Conservation (phyloP, 140 eudicot species). For the Bidens hawaiensis region DNA sequence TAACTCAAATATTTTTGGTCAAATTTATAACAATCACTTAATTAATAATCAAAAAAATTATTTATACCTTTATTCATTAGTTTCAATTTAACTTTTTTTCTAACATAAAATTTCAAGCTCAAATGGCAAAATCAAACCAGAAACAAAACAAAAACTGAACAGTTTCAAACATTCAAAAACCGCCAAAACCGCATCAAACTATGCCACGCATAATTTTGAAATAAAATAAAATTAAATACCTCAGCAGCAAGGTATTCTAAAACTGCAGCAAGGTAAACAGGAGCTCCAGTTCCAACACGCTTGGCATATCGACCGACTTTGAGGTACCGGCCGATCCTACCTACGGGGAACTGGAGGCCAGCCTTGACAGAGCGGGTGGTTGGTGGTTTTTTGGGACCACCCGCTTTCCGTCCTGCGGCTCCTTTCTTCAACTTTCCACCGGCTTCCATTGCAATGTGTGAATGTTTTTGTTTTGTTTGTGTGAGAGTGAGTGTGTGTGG, state of each 20-base stretch:
- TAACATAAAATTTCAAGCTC: too few species aligned
- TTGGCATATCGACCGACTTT: constrained; percentile 33
- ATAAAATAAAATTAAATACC: constrained; percentile 16
- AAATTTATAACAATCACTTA: too few species aligned
- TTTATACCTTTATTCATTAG: too few species aligned
- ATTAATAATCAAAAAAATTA: too few species aligned
- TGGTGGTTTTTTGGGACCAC: constrained; percentile 38
- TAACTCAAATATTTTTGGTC: too few species aligned
- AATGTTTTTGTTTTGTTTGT: neutral
- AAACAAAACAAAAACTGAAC: too few species aligned
- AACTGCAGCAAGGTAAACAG: constrained; percentile 40
- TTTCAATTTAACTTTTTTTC: too few species aligned
- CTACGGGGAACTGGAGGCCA: constrained; percentile 46
- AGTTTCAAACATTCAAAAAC: too few species aligned
- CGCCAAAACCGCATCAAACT: too few species aligned
- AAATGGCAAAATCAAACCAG: too few species aligned
- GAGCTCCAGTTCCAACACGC: constrained; percentile 42
- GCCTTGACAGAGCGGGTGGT: constrained; percentile 40
- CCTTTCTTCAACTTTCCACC: constrained; percentile 30
- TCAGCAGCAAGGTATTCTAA: constrained; percentile 49
- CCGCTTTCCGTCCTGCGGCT: constrained; percentile 31
- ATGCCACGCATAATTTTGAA: too few species aligned
- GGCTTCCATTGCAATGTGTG: constrained; percentile 19
- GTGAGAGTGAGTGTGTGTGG: neutral
- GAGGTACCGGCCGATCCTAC: constrained; percentile 36